Evolutionary conservation across 23 red algal genomes (phyloP).

Genomic region (Rhodosorus marinus): DNA sequence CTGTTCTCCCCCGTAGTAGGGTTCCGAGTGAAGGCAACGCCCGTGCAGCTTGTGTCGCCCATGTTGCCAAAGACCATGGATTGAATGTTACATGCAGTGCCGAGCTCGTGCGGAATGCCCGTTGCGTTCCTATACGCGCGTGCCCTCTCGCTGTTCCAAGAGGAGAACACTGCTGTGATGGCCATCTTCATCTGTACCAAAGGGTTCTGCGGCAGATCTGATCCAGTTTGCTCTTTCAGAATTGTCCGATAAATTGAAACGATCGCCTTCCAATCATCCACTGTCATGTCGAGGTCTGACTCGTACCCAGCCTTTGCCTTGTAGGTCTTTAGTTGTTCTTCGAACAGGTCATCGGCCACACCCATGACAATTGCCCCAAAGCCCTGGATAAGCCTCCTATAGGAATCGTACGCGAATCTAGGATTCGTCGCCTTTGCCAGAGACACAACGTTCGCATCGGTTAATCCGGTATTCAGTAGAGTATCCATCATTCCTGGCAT

Average conservation of each 20-base stretch:
- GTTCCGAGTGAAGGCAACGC: slow-evolving; percentile 28
- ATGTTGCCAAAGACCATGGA: slow-evolving; percentile 48
- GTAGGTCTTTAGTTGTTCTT: slow-evolving; percentile 13
- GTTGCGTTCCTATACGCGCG: slow-evolving; percentile 13
- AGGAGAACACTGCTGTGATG: slow-evolving; percentile 24
- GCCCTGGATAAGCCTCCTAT: slow-evolving; percentile 34
- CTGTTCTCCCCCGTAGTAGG: slow-evolving; percentile 20
- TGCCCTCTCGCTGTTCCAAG: slow-evolving; percentile 19
- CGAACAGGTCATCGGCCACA: slow-evolving; percentile 21
- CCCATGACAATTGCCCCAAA: slow-evolving; percentile 35
- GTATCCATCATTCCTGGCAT: slow-evolving; percentile 56
- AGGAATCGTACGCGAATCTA: slow-evolving; percentile 32
- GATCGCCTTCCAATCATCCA: slow-evolving; percentile 13
- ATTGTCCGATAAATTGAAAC: slow-evolving; percentile 9
- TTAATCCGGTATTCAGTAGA: slow-evolving; percentile 28
- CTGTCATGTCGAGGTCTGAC: slow-evolving; percentile 8
- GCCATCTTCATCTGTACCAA: slow-evolving; percentile 16
- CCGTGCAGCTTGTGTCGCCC: slow-evolving; percentile 17
- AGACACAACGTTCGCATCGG: slow-evolving; percentile 16
- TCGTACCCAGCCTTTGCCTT: slow-evolving; percentile 4
- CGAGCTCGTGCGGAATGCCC: slow-evolving; percentile 16
- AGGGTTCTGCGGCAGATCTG: slow-evolving; percentile 21
- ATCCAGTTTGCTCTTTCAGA: slow-evolving; percentile 10
- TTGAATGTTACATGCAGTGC: slow-evolving; percentile 25
- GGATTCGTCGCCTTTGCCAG: slow-evolving; percentile 13